Evolutionary conservation across 352 stramenopile species (phyloP), one percentile per base, ranked within the genome.

Genomic region (Halophytophthora polymorphica): DNA sequence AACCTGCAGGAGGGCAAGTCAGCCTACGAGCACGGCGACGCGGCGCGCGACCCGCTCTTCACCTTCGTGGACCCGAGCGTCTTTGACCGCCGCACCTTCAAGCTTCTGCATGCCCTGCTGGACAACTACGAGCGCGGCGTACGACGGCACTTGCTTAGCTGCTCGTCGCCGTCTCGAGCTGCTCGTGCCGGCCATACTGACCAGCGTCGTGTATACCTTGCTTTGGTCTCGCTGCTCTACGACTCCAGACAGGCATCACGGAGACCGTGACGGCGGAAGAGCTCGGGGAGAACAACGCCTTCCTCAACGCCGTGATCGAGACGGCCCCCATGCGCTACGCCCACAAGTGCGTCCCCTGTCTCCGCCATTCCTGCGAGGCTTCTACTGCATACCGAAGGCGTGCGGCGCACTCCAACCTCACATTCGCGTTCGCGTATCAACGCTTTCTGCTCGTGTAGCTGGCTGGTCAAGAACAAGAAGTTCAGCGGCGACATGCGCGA

Each of bases 311-410:
- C 13, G 69, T 98, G 48, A 81, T 97, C 44, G 77, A 97, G 48
- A 98, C 93, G 13, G 74, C 77, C 23, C 86, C 90, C 10, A 97
- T 98, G 91, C 92, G 93, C 54, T 98, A 98, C 66, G 85, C 74
- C 21, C 88, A 97, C 67, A 71, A 85, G 69, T 98, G 88, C 59
- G 53, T 58, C 34, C n/a, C 53, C 2, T 37, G 13, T n/a, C 45
- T 45, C 6, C 31, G 41, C n/a, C 6, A 48, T 11, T 15, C 22
- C 11, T 51, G 38, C 3, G 4, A 23, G 6, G 12, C 12, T 34
- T 12, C 12, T 12, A 6, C 29, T 13, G 1, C 23, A 2, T 13
- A 42, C 25, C 56, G 4, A 50, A 25, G 19, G 2, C 21, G 42
- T 6, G 7, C 7, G 4, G 34, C 40, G n/a, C 17, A 41, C 41